Evolutionary conservation across 2,329 filamentous ascomycete species (phyloP), one percentile per base, ranked within the genome.

Genomic region (Trichophyton rubrum): DNA sequence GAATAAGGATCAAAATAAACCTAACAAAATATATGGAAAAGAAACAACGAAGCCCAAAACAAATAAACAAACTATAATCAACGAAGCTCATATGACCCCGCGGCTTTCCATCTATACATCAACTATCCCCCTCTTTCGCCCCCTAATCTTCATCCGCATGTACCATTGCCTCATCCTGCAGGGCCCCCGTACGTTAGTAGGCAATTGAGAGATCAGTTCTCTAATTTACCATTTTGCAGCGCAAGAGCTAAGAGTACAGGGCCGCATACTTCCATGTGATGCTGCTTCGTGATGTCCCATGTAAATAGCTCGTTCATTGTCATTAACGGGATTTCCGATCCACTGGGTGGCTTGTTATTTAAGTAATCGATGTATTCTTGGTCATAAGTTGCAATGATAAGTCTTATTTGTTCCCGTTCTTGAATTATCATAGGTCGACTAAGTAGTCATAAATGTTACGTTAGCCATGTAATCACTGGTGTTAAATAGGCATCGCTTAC

Each of bases 341-440:
- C n/a, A 9, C 11, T 22, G n/a, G 6, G 7, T 24, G 33, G 33
- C 17, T 57, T 41, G 8, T 13, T 22, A 13, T 57, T 9, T 20
- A 57, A 11, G 27, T 57, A 57, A 40, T 57, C 55, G 15, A 57
- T 15, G 38, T 57, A 57, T 2, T 20, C 2, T 4, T 57, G 33
- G 17, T 57, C 55, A 33, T 58, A 58, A 17, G 17, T 58, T 24
- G 40, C 38, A n/a, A 58, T 41, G 7, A 47, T 11, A 6, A 58
- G 17, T 15, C 56, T 17, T 4, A 58, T 47, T 5, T 58, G 4
- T 5, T 58, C n/a, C 6, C 38, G 38, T n/a, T 58, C 40, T 22
- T 47, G 35, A n/a, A 58, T 20, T 22, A 58, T 58, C 56, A 58
- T 58, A 24, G 56, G 30, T 4, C 56, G 56, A 4, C 56, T 58